Evolutionary conservation across 2,329 filamentous ascomycete genomes (phyloP), one percentile per base, ranked within the genome.

Genomic region (Penicillium sp.): DNA sequence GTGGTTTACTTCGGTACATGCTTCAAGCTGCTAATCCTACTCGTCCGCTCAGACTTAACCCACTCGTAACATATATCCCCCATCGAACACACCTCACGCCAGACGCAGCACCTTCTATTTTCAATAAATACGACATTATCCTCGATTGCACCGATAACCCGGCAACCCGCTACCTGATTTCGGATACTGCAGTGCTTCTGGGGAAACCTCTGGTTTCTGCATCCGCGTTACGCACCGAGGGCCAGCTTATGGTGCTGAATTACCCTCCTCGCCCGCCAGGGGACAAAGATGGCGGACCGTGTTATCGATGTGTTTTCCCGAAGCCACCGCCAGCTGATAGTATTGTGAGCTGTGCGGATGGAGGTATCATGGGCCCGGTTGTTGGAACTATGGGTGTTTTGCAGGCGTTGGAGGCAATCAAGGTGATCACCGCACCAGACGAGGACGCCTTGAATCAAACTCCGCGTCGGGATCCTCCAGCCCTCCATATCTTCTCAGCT

Each of bases 71-170:
- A 1, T 92, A 92, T 68, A 73, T 84, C 19, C 75, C 86, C 0
- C 83, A 96, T 69, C 72, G 75, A 10, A 79, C 81, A 14, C 88
- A 90, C 62, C 83, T 97, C 14, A 86, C 84, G 0, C 83, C 91
- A 0, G 77, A 85, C 57, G 90, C 89, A 52, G 90, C 92, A 0
- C 76, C 85, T 7, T 73, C 80, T 0, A 86, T 92, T 42, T 85
- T 96, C 55, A 76, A 80, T 0, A 67, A 79, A 4, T 98, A 96
- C 70, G 91, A 96, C 67, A 66, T 97, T 1, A 86, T 98, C 1
- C 85, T 99, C 13, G 95, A 99, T 74, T 99, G 95, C 73, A 98
- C 93, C 10, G 95, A 99, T 75, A 92, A 93, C 63, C 93, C 95
- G 0, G 89, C 91, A 1, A 91, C 92, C 0, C 90, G 95, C 44